Percentiles rank a stretch among this genome's conserved stretches.
phyloP scores from a whole-genome alignment of 2,329 filamentous ascomycete species.

The Xylaria sp. region DNA sequence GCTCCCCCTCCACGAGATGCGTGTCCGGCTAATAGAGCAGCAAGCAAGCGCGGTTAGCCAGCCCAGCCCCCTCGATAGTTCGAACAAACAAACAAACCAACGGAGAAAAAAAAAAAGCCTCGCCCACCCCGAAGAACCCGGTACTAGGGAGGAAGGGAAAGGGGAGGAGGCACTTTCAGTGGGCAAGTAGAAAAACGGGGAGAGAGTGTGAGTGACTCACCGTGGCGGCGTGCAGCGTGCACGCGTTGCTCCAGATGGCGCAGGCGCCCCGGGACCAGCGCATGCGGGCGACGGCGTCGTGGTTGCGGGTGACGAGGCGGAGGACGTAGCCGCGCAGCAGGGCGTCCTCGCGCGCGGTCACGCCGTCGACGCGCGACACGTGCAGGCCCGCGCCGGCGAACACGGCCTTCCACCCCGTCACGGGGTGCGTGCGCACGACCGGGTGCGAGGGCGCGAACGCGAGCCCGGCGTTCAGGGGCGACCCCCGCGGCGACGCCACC shows the following conservation, averaged over 20 bases:
- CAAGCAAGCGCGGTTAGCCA: not conserved
- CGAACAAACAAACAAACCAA: not conserved
- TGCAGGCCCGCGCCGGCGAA: slow-evolving; percentile 37
- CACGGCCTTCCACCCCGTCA: slow-evolving; percentile 61
- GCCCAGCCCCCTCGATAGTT: not conserved
- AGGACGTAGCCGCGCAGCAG: slow-evolving; percentile 42
- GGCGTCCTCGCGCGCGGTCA: slow-evolving; percentile 40
- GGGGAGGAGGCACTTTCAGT: too few species aligned
- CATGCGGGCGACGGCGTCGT: slow-evolving; percentile 44
- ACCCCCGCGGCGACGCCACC: slow-evolving; percentile 49
- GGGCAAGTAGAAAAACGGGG: not conserved
- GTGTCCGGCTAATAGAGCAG: slow-evolving; percentile 34
- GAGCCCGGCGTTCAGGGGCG: slow-evolving; percentile 54
- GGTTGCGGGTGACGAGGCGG: slow-evolving; percentile 42
- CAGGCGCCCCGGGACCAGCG: slow-evolving; percentile 43
- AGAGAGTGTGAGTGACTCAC: slow-evolving; percentile 24
- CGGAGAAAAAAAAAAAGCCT: too few species aligned
- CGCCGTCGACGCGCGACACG: slow-evolving; percentile 41
- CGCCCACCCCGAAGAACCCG: too few species aligned
- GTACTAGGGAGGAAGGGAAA: too few species aligned
- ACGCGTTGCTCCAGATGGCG: slow-evolving; percentile 45
- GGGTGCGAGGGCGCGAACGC: slow-evolving; percentile 55
- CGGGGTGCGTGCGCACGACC: slow-evolving; percentile 62
- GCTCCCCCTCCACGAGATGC: slow-evolving; percentile 35
- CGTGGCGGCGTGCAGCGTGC: slow-evolving; percentile 38